Base-by-base conservation (phyloP, 352 stramenopile species). In the Globisporangium acanthophoron region DNA sequence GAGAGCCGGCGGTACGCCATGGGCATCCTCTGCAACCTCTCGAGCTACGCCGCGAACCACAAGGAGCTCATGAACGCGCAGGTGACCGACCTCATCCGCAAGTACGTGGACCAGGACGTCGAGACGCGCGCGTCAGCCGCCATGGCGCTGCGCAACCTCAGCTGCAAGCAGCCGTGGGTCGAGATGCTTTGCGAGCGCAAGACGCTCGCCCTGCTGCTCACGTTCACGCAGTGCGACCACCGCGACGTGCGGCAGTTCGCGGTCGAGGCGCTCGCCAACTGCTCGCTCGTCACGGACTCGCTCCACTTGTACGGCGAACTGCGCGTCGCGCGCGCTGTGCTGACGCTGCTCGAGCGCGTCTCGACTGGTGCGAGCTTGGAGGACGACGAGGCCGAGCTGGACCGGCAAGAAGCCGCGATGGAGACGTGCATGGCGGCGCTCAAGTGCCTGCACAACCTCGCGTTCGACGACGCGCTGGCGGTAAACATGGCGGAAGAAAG, bases 161-260 rank as follows among this genome's bases (percentile, higher is more conserved):
- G 78, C 49, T 87, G 79, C 24, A 69, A 68, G 16, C 76, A 88
- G 46, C 76, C 76, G 4, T 91, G 80, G 77, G 84, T 90, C 11
- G 84, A 93, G 59, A 79, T 93, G 76, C 66, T 93, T 3, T 91
- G 84, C 39, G 80, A 90, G 29, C 74, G 84, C 1, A 84, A 87
- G 41, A 88, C 73, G 4, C 58, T 93, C 46, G 65, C 75, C 8
- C 66, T 93, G 35, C 44, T 91, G 15, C 71, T 91, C 40, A 31
- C 52, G 1, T 90, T 88, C 21, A 78, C 76, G 5, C 72, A 82
- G 35, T 73, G 62, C 13, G 70, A 79, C 0, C 66, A 90, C n/a
- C 64, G 66, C 0, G 64, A 85, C 0, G 81, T 89, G 5, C 65
- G 67, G 11, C 81, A 86, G 37, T 90, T 90, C 56, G 77, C 76